Conservation (phyloP, 805 yeast species). For the Debaryomyces maramus region DNA sequence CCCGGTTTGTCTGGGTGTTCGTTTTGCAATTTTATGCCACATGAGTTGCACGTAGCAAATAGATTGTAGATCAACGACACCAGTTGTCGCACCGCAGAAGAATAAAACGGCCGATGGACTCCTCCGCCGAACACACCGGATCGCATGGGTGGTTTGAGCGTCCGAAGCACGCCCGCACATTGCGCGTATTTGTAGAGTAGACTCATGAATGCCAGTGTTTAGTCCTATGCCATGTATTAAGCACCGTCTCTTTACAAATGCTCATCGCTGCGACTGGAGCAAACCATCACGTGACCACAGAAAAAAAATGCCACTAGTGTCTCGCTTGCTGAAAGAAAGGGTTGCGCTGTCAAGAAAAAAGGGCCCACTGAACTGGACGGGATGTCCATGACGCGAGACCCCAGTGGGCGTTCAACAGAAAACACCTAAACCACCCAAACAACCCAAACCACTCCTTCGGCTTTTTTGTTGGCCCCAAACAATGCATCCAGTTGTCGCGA, state of each 20-base stretch:
- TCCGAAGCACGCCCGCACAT: neutral
- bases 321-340: too few species aligned
- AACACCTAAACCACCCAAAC: too few species aligned
- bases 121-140: neutral
- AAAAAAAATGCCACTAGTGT: too few species aligned
- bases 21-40: slow-evolving; percentile 57
- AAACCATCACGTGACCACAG: neutral
- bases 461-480: too few species aligned
- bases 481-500: too few species aligned
- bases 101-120: neutral
- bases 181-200: neutral
- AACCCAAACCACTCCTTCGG: too few species aligned
- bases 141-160: neutral
- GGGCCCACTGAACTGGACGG: too few species aligned
- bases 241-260: neutral
- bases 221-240: neutral
- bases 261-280: neutral
- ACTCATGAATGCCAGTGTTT: neutral
- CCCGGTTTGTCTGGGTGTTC: slow-evolving; percentile 40
- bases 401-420: too few species aligned
- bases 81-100: neutral
- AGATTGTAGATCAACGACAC: slow-evolving; percentile 7
- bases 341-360: too few species aligned
- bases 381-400: too few species aligned
- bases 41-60: slow-evolving; percentile 46